Base-by-base conservation (phyloP, 176 grass and related monocot species). In the Aegilops bicornis region DNA sequence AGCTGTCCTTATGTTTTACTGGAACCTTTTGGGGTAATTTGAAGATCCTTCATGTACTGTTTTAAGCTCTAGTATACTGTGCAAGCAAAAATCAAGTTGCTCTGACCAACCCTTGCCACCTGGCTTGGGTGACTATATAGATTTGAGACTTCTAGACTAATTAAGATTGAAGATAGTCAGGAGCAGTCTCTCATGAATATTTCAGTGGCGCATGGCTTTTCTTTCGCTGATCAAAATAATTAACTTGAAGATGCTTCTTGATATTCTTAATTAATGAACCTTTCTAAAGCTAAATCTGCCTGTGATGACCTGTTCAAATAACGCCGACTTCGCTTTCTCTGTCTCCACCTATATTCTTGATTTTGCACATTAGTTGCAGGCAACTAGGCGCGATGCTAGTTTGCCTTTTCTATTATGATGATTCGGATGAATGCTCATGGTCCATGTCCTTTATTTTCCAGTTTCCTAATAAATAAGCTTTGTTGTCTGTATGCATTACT, bases 401-500 rank as follows among this genome's bases (percentile, higher is more conserved):
- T 47, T 73, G 1, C 43, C 42, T 9, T 66, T 31, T 30, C 40
- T 73, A 25, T 43, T 3, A 43, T 43, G 37, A 43, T 73, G 69
- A 43, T 73, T 15, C 37, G 3, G 69, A 73, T 25, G 69, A n/a
- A 43, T 73, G 69, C 69, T 37, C 11, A 12, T 73, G 69, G 5
- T n/a, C 37, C 69, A 20, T 39, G 48, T 15, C 15, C 15, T 6
- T 52, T 17, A 52, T 23, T 72, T 73, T 11, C 10, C n/a, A 43
- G n/a, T 42, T 72, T 40, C 32, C 8, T 69, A 25, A 8, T 25
- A 73, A 73, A 25, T 16, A 73, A 47, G 24, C 3, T 45, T 16
- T 47, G 70, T 47, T 25, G 70, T n/a, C 39, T 73, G n/a, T 13
- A 7, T 75, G 72, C 72, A 75, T 86, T 79, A 77, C n/a, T 81